Percentiles rank a stretch among this genome's conserved stretches.
Evolutionary conservation across 805 yeast species (phyloP).

Genomic region (Teunomyces lycoperdinae): DNA sequence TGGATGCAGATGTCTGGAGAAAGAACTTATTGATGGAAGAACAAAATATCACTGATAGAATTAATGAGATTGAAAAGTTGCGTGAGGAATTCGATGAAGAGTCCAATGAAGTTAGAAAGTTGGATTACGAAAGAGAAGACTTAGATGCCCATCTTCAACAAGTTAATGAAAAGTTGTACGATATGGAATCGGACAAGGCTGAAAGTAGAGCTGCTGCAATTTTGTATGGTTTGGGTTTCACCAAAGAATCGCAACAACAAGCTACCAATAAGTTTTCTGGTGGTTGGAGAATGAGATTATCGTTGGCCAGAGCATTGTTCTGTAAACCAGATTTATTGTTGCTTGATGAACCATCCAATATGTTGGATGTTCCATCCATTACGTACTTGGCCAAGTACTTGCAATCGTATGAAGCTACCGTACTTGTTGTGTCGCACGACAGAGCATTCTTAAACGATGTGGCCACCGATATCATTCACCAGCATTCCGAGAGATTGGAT

Average conservation of each 20-base stretch:
- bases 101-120: constrained; percentile 66
- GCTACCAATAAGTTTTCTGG: constrained; percentile 95
- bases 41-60: constrained; percentile 64
- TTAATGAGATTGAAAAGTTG: constrained; percentile 69
- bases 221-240: constrained; percentile 88
- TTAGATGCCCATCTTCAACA: constrained; percentile 75
- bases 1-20: constrained; percentile 99
- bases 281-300: constrained; percentile 99
- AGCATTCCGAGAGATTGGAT: constrained; percentile 95
- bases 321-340: constrained; percentile 92
- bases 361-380: constrained; percentile 99
- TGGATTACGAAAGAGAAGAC: constrained; percentile 90
- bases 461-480: constrained; percentile 97
- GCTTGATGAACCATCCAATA: constrained; percentile 98
- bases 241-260: constrained; percentile 75
- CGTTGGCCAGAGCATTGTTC: constrained; percentile 96
- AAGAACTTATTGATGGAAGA: constrained; percentile 83
- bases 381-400: constrained; percentile 88
- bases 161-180: constrained; percentile 76
- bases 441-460: constrained; percentile 96
- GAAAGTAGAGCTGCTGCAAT: constrained; percentile 96
- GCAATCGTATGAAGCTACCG: constrained; percentile 88
- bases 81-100: constrained; percentile 68
- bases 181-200: constrained; percentile 97
- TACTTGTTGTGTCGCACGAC: constrained; percentile 95